Evolutionary conservation across 2,329 filamentous ascomycete genomes (phyloP), one percentile per base, ranked within the genome.

Genomic region (Metarhizium sp.): DNA sequence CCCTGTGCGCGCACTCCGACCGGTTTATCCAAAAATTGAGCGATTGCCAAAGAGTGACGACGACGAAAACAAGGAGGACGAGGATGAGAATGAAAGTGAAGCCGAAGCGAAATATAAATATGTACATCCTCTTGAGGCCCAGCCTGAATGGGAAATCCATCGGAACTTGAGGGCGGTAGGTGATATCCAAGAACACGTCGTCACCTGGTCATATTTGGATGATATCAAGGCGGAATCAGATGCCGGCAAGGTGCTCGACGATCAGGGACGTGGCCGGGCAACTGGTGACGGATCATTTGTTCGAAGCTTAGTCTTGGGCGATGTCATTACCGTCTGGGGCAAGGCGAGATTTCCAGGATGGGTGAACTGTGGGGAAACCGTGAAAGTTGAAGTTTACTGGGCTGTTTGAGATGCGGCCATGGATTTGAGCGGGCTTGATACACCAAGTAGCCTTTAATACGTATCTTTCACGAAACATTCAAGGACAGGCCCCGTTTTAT

Each of bases 321-420:
- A 86, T 60, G 75, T 82, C 18, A 68, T 86, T 11, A 85, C 81
- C 0, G 62, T 86, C 2, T 86, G 82, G 82, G 81, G 71, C 1
- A 82, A 79, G 66, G 75, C 80, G 2, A 74, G 82, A 56, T 85
- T 81, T 55, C 66, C 63, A 0, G 75, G 69, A 0, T 86, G 83
- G 83, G 49, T 54, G 1, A 85, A 85, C 58, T 53, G 67, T 13
- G 65, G 85, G 10, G 65, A 78, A 50, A 71, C 67, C 13, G 76
- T 78, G 2, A 72, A 73, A 64, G 68, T 85, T 34, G 78, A 81
- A 56, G 72, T 85, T 30, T 85, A 81, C 62, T 86, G 80, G 79
- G 78, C 80, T 66, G 58, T 81, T 46, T 72, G 54, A 62, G 18
- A 25, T 48, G 5, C 2, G 5, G 42, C 42, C n/a, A 14, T 40